A percentile compares a stretch with the other conserved stretches of the same genome.
These are phyloP conservation scores for Aspergillus mulundensis DNA, from an alignment of 495 filamentous ascomycete genomes.

Conservation along the genomic window DNA sequence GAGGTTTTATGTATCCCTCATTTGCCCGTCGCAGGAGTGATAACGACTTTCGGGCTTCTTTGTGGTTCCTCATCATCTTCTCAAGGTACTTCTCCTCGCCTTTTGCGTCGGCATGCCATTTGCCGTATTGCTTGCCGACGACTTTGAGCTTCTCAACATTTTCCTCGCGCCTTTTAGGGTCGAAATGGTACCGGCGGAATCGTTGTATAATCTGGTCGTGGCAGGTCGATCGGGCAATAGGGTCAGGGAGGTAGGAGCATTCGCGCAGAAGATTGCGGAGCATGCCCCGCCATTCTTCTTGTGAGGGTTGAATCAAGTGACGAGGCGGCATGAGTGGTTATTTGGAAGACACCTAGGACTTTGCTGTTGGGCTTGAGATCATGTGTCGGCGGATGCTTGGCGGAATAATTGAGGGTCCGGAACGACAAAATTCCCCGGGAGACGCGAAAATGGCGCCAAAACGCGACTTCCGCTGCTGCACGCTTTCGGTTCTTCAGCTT, in stretches of 20 bases:
- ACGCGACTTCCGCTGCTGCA: constrained; percentile 20
- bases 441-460: constrained; percentile 24
- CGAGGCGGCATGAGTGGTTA: constrained; percentile 2
- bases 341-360: not conserved
- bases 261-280: constrained; percentile 79
- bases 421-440: constrained; percentile 6
- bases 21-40: constrained; percentile 55
- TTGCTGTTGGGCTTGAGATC: not conserved
- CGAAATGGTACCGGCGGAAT: constrained; percentile 41
- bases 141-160: constrained; percentile 11
- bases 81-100: not conserved
- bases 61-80: constrained; percentile 15
- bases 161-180: not conserved
- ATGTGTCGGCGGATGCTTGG: not conserved
- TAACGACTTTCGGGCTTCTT: constrained; percentile 22
- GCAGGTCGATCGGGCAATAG: constrained; percentile 58
- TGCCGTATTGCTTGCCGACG: not conserved
- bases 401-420: not conserved
- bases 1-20: constrained; percentile 56
- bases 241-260: constrained; percentile 77
- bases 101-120: not conserved
- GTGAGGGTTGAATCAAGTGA: not conserved
- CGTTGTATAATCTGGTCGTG: constrained; percentile 52
- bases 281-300: constrained; percentile 54
- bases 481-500: not conserved